Conservation (phyloP, 768 basidiomycete species). For the Agaricus blazei region DNA sequence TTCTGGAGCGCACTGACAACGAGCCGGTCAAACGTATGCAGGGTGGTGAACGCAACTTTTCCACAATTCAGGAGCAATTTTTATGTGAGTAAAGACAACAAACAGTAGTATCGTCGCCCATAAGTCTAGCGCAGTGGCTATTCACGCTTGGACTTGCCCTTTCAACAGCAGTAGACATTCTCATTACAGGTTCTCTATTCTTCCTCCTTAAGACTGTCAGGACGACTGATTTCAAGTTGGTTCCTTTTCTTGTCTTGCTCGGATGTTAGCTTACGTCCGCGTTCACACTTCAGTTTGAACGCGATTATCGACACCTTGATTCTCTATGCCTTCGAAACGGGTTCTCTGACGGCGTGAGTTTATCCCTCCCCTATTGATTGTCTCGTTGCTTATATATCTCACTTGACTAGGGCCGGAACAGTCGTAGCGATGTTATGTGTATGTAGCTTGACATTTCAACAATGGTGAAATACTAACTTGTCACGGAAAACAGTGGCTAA, state of each 20-base stretch:
- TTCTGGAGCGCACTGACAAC: neutral
- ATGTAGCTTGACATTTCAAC: constrained; percentile 10
- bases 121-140: constrained; percentile 34
- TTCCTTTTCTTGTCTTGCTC: neutral
- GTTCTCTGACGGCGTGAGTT: constrained; percentile 40
- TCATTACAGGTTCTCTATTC: constrained; percentile 43
- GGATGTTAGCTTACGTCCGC: neutral
- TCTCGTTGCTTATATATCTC: too few species aligned
- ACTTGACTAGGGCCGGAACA: constrained; percentile 30
- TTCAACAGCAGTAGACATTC: constrained; percentile 42
- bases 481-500: constrained; percentile 33
- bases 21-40: neutral
- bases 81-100: neutral
- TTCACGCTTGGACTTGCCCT: constrained; percentile 49
- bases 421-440: constrained; percentile 46
- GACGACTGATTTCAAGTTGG: constrained; percentile 33
- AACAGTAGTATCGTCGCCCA: neutral
- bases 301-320: constrained; percentile 41
- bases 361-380: neutral
- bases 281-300: constrained; percentile 30
- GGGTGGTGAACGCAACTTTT: neutral
- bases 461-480: neutral
- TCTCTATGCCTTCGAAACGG: constrained; percentile 49
- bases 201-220: constrained; percentile 34
- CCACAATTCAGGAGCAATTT: constrained; percentile 20